phyloP scores from a whole-genome alignment of 352 stramenopile genomes.

The Aphanomyces astaci region DNA sequence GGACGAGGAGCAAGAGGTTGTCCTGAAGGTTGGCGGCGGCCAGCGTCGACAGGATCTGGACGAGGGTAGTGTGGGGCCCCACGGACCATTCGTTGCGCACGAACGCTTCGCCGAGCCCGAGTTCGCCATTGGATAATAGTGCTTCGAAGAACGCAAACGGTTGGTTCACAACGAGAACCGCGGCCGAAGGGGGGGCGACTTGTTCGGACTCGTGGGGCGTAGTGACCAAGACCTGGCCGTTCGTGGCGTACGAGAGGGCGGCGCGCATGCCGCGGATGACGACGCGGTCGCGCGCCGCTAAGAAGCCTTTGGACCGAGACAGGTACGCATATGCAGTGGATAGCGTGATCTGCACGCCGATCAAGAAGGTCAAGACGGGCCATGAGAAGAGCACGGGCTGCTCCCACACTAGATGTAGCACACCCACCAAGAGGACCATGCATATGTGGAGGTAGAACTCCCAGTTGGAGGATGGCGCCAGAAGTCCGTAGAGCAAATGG shows the following conservation, averaged over 20 bases:
- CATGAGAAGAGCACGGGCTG: not conserved
- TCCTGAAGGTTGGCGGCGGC: conserved; percentile 11
- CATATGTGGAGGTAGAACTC: not conserved
- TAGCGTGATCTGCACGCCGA: not conserved
- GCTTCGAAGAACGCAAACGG: conserved; percentile 17
- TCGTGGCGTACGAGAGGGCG: not conserved
- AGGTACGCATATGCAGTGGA: not conserved
- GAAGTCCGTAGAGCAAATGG: not conserved
- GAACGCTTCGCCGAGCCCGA: conserved; percentile 12
- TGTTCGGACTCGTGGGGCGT: no score
- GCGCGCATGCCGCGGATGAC: not conserved
- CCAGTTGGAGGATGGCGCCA: conserved; percentile 6
- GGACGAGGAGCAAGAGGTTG: not conserved
- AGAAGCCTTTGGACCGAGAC: not conserved
- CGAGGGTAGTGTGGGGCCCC: not conserved
- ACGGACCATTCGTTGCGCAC: conserved; percentile 8
- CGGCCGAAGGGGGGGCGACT: not conserved
- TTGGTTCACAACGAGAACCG: not conserved
- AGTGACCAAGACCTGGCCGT: not conserved
- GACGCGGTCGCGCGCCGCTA: not conserved
- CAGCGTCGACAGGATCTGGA: not conserved
- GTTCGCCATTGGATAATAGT: conserved; percentile 2
- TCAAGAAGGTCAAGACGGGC: not conserved
- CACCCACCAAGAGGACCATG: not conserved
- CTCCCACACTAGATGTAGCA: not conserved